Evolutionary conservation across 163 green algal species (phyloP), one percentile per base, ranked within the genome.

Genomic region (Chlamydomonas reinhardtii): DNA sequence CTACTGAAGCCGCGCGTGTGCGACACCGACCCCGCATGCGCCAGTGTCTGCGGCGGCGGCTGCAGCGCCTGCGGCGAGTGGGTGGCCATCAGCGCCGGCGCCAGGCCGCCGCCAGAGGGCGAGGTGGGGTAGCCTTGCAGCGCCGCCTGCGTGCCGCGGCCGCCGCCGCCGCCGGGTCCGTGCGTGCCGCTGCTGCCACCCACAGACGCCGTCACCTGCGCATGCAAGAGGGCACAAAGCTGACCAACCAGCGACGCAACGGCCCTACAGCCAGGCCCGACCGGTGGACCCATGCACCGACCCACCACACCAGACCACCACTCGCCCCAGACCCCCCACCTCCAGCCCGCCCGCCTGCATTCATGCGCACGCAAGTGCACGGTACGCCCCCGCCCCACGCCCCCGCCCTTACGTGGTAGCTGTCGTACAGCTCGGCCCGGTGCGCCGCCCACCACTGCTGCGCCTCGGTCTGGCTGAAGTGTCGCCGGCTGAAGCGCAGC

Each of bases 1-100:
- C 15, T 73, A 56, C 80, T 86, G 16, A 79, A 12, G 35, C 70
- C 80, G 35, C 80, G 80, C 3, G 56, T 78, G 56, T 86, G 80
- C 9, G 73, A 32, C n/a, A 56, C 48, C 48, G 48, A 16, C 4
- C 16, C 66, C 16, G 66, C 27, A 29, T 25, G 27, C 27, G 14
- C 27, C 64, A 70, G 6, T 11, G 64, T 3, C 66, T 4, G 17
- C 3, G 12, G 16, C 66, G 32, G 32, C 31, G 32, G 16, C 29
- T 25, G 15, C 31, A 9, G 32, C 66, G 31, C 4, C 31, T 32
- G 69, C 20, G 69, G 35, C 22, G 69, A 32, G 34, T 73, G 66
- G 66, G 32, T 32, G 31, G 17, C 2, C 19, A 29, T 31, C 66
- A 34, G 14, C 64, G 14, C 29, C 64, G 27, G 59, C 59, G 59